Conservation (phyloP, 2,329 filamentous ascomycete genomes). For the Beauveria australis region DNA sequence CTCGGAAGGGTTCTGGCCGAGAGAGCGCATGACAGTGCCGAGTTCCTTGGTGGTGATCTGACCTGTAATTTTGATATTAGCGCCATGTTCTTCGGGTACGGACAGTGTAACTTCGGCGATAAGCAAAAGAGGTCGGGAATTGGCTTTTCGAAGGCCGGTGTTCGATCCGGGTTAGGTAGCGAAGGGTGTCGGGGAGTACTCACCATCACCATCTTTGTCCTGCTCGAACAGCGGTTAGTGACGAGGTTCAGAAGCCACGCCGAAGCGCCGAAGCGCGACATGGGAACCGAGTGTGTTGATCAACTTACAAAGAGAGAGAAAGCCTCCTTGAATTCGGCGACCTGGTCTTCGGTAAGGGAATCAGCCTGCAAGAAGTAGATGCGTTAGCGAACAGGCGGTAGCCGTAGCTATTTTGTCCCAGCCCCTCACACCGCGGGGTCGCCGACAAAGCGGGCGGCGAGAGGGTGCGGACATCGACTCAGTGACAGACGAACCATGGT, state of each 20-base stretch:
- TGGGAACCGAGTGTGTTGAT: not conserved
- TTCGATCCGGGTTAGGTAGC: not conserved
- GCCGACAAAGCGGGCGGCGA: not conserved
- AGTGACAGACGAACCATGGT: conserved; percentile 5
- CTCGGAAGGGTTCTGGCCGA: conserved; percentile 84
- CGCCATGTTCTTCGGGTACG: not conserved
- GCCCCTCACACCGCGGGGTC: conserved; percentile 21
- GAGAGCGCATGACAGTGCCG: conserved; percentile 82
- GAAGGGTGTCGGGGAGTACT: conserved; percentile 33
- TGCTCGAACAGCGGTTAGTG: conserved; percentile 30
- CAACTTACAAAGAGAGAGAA: conserved; percentile 97
- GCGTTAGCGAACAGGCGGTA: conserved; percentile 17
- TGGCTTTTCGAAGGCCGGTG: not conserved
- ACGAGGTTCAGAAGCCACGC: conserved; percentile 5
- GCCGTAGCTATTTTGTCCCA: conserved; percentile 10
- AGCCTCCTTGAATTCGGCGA: conserved; percentile 99
- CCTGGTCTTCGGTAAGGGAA: conserved; percentile 98
- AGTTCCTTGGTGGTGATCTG: conserved; percentile 90
- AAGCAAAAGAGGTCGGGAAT: not conserved
- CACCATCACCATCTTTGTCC: conserved; percentile 90
- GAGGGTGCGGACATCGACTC: not conserved
- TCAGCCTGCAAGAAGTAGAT: conserved; percentile 60
- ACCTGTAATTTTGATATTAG: conserved; percentile 40
- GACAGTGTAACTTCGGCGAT: not conserved
- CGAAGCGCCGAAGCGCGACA: not conserved